Evolutionary conservation across 192 early-diverging fungal genomes (phyloP).

Genomic region (Umbelopsis sp.): DNA sequence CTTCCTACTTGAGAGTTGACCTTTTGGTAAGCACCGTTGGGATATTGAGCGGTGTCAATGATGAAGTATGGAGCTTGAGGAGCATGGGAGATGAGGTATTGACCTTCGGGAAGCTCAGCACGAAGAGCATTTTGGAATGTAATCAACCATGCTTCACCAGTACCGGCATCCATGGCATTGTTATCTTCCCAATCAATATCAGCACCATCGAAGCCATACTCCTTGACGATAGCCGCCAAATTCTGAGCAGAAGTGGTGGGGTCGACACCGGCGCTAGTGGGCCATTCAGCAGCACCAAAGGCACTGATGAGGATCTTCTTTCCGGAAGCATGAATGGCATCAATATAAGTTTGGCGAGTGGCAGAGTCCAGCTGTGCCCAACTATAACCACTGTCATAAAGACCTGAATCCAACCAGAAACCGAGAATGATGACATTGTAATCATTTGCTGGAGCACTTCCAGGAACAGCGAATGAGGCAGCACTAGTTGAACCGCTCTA

Average conservation of each 20-base stretch:
- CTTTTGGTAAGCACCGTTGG: conserved; percentile 40
- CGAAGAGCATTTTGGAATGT: conserved; percentile 36
- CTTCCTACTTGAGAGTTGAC: conserved; percentile 34
- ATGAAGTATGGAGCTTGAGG: conserved; percentile 47
- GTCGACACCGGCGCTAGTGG: conserved; percentile 28
- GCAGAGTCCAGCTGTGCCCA: conserved; percentile 31
- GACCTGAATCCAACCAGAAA: conserved; percentile 37
- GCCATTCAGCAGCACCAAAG: conserved; percentile 40
- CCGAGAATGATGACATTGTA: conserved; percentile 44
- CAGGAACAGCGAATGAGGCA: conserved; percentile 34
- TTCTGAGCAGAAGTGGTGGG: conserved; percentile 33
- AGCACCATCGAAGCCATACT: conserved; percentile 42
- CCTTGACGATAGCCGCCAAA: conserved; percentile 40
- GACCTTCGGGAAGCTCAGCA: conserved; percentile 29
- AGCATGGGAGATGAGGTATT: conserved; percentile 42
- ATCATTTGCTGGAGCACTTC: conserved; percentile 31
- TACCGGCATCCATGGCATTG: conserved; percentile 39
- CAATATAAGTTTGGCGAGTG: conserved; percentile 27
- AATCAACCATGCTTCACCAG: conserved; percentile 44
- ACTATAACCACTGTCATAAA: conserved; percentile 26
- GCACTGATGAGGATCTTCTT: conserved; percentile 36
- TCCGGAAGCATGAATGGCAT: conserved; percentile 36
- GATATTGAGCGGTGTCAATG: conserved; percentile 29
- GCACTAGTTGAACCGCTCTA: conserved; percentile 18
- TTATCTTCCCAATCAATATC: conserved; percentile 50